Percentiles rank a stretch among this genome's conserved stretches.
Evolutionary conservation across 2,329 filamentous ascomycete genomes (phyloP).

Genomic region (Hypomyces rosellus): DNA sequence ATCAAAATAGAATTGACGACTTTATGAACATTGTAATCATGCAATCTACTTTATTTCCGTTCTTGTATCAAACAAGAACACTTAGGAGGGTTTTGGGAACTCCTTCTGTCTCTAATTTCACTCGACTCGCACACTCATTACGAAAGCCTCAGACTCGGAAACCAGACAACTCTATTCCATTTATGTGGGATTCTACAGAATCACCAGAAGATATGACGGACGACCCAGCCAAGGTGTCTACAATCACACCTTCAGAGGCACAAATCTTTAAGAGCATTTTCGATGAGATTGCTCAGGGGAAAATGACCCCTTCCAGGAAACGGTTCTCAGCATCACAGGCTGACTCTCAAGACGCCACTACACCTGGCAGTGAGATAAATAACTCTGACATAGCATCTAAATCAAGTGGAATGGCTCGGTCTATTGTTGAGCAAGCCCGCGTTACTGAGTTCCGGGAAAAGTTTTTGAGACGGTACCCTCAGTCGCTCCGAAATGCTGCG

Average conservation of each 20-base stretch:
- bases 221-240: slow-evolving; percentile 26
- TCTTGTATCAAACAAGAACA: slow-evolving; percentile 67
- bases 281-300: slow-evolving; percentile 33
- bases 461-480: slow-evolving; percentile 32
- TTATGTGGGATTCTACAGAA: slow-evolving; percentile 37
- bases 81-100: slow-evolving; percentile 27
- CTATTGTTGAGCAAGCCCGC: slow-evolving; percentile 28
- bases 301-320: slow-evolving; percentile 24
- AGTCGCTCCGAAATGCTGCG: slow-evolving; percentile 33
- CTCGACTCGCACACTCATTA: slow-evolving; percentile 17
- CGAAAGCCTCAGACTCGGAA: slow-evolving; percentile 11
- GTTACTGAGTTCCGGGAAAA: slow-evolving; percentile 28
- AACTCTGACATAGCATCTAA: not conserved
- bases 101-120: slow-evolving; percentile 17
- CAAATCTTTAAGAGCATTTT: slow-evolving; percentile 55
- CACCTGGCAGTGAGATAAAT: not conserved
- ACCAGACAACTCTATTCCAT: slow-evolving; percentile 41
- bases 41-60: slow-evolving; percentile 51
- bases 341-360: not conserved
- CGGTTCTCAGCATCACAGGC: slow-evolving; percentile 9
- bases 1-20: not conserved
- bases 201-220: too few relatives aligned
- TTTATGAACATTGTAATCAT: slow-evolving; percentile 24
- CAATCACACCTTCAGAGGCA: slow-evolving; percentile 53
- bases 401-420: slow-evolving; percentile 17